phyloP scores from a whole-genome alignment of 306 rosid species.

The Dryas alaskensis region DNA sequence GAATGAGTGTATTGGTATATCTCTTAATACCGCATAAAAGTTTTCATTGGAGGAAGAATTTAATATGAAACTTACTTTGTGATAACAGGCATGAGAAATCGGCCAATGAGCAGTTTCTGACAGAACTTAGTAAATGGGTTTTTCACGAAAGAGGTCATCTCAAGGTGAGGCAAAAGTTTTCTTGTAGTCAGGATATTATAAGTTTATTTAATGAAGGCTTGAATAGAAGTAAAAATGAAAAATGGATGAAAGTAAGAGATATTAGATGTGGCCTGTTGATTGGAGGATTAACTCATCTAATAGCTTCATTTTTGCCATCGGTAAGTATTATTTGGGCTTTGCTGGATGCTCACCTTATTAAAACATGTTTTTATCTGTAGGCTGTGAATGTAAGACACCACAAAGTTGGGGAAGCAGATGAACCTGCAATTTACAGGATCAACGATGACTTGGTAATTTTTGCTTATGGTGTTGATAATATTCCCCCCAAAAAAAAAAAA shows the following conservation, averaged over 20 bases:
- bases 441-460: slow-evolving; percentile 82
- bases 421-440: slow-evolving; percentile 86
- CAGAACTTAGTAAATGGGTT: slow-evolving; percentile 93
- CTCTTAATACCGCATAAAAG: neutral
- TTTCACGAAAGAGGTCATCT: slow-evolving; percentile 98
- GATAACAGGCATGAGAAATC: slow-evolving; percentile 72
- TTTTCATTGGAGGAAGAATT: slow-evolving; percentile 2
- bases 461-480: neutral
- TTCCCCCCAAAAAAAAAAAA: neutral
- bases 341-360: slow-evolving; percentile 23
- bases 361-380: slow-evolving; percentile 37
- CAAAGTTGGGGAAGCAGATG: slow-evolving; percentile 71
- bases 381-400: slow-evolving; percentile 80
- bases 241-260: neutral
- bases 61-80: slow-evolving; percentile 5
- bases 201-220: neutral
- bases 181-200: neutral
- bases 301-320: slow-evolving; percentile 13
- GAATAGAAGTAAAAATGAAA: neutral
- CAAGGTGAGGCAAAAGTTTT: slow-evolving; percentile 55
- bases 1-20: neutral
- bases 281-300: slow-evolving; percentile 8
- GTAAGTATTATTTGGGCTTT: neutral
- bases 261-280: neutral
- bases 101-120: slow-evolving; percentile 83